Percentiles rank a stretch among this genome's conserved stretches.
Conservation (phyloP, 2,329 filamentous ascomycete genomes). For the Phaeosphaeria sp. region DNA sequence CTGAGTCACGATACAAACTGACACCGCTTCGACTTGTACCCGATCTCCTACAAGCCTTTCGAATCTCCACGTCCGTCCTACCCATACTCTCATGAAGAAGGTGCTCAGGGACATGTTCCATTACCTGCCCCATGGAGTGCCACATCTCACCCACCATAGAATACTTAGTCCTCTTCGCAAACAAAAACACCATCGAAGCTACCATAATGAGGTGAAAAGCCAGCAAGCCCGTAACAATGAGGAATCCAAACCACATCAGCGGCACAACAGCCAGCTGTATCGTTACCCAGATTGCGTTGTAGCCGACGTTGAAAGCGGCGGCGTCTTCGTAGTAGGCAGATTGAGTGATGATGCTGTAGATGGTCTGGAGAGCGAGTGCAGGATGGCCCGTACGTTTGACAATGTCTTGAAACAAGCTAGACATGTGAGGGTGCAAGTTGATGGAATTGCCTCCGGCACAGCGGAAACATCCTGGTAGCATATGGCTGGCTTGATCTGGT, state of each 20-base stretch:
- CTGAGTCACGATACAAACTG: not conserved
- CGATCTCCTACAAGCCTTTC: not conserved
- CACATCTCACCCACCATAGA: not conserved
- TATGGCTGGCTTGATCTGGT: not conserved
- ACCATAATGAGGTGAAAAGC: not conserved
- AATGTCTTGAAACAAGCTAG: not conserved
- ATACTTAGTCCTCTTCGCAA: not conserved
- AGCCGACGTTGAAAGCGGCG: not conserved
- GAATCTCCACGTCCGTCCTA: not conserved
- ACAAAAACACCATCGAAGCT: not conserved
- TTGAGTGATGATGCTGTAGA: constrained; percentile 1
- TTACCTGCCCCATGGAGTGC: not conserved
- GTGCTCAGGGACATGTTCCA: not conserved
- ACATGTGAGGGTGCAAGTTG: not conserved
- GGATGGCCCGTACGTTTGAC: not conserved
- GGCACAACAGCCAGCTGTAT: not conserved
- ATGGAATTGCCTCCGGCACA: not conserved
- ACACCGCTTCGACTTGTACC: not conserved
- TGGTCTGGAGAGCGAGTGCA: not conserved
- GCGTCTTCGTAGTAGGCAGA: not conserved
- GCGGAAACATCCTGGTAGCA: not conserved
- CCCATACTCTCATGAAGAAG: not conserved
- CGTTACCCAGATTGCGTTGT: not conserved
- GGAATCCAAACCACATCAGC: not conserved
- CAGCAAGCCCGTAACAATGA: not conserved